These are phyloP conservation scores for Penicillium longicatenatum DNA, from an alignment of 495 filamentous ascomycete species.

Conservation along the genomic window DNA sequence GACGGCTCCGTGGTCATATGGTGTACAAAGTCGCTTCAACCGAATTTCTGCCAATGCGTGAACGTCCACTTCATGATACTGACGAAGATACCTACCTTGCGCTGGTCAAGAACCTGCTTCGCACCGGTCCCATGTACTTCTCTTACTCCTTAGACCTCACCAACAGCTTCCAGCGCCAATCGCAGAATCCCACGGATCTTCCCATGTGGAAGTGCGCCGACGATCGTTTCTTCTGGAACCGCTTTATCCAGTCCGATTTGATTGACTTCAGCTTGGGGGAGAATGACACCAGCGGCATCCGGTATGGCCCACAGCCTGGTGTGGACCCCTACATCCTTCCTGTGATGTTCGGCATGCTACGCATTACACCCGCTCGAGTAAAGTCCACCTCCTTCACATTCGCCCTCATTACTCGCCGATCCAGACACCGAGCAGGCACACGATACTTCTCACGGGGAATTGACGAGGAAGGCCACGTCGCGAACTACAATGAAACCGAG, in stretches of 20 bases:
- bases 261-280: conserved; percentile 74
- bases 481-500: conserved; percentile 98
- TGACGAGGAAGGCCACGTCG: conserved; percentile 89
- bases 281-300: conserved; percentile 43
- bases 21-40: conserved; percentile 90
- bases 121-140: conserved; percentile 91
- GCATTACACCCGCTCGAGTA: conserved; percentile 77
- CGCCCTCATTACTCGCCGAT: conserved; percentile 82
- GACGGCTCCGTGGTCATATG: conserved; percentile 87
- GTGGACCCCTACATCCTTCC: conserved; percentile 94
- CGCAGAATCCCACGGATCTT: conserved; percentile 62
- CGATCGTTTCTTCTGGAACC: conserved; percentile 99
- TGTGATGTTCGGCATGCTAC: conserved; percentile 91
- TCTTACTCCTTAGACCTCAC: conserved; percentile 95
- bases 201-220: conserved; percentile 93
- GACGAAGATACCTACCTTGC: conserved; percentile 91
- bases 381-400: conserved; percentile 82
- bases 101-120: conserved; percentile 75
- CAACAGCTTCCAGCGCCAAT: conserved; percentile 91
- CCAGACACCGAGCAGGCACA: conserved; percentile 83
- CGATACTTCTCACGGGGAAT: conserved; percentile 93
- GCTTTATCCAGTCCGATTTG: conserved; percentile 84
- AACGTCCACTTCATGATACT: conserved; percentile 83
- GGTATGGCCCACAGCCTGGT: conserved; percentile 68
- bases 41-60: conserved; percentile 91